Conservation (phyloP, 805 yeast species). For the Cyberlindnera mycetangii region DNA sequence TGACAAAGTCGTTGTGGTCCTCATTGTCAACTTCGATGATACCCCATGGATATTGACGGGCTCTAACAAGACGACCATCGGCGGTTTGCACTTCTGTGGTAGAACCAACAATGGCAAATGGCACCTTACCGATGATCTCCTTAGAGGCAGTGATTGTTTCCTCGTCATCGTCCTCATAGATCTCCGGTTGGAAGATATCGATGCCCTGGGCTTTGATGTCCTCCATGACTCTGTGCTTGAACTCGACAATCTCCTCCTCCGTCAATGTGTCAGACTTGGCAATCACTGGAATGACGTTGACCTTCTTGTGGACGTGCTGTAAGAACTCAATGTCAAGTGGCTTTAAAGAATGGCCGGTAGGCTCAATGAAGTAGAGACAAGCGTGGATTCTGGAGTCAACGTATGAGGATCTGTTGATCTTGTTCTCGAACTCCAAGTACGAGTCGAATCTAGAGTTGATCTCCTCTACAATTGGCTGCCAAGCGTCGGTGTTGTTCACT, state of each 20-base stretch:
- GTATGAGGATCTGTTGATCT: constrained; percentile 66
- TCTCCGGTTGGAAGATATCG: constrained; percentile 71
- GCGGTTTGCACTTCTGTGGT: constrained; percentile 61
- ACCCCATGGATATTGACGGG: constrained; percentile 97
- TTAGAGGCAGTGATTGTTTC: constrained; percentile 67
- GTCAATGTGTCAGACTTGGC: constrained; percentile 93
- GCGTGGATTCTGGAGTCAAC: constrained; percentile 90
- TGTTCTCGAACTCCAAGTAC: constrained; percentile 86
- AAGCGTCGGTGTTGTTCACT: constrained; percentile 71
- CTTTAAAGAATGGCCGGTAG: constrained; percentile 91
- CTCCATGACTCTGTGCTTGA: constrained; percentile 72
- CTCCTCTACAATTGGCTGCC: constrained; percentile 92
- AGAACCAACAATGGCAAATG: constrained; percentile 95
- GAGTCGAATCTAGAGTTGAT: constrained; percentile 82
- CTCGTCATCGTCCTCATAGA: constrained; percentile 79
- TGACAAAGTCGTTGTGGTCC: constrained; percentile 87
- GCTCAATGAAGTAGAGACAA: constrained; percentile 89
- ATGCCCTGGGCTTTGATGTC: constrained; percentile 77
- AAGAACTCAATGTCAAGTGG: constrained; percentile 87
- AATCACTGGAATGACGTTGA: constrained; percentile 89
- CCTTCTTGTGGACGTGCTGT: constrained; percentile 84
- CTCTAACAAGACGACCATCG: constrained; percentile 82
- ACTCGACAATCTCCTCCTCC: constrained; percentile 74
- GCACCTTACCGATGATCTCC: constrained; percentile 68
- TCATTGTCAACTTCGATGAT: constrained; percentile 92